phyloP scores from a whole-genome alignment of 2,329 filamentous ascomycete genomes.

The Colletotrichum coccodes region DNA sequence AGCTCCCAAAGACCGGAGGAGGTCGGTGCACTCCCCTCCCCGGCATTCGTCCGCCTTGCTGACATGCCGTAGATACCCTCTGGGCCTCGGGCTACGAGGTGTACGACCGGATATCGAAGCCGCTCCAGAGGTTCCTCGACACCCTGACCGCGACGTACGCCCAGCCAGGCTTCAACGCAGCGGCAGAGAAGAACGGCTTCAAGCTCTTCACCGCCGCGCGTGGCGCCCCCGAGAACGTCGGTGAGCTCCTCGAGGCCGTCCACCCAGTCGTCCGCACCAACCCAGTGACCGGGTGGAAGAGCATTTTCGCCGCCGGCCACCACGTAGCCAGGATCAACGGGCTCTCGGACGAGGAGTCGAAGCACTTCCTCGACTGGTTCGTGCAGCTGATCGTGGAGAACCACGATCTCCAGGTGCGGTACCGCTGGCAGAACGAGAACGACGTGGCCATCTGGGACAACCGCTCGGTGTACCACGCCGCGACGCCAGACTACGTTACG shows the following conservation, averaged over 20 bases:
- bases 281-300: conserved; percentile 68
- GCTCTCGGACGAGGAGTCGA: conserved; percentile 57
- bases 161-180: conserved; percentile 59
- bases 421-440: conserved; percentile 54
- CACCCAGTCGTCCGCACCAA: conserved; percentile 68
- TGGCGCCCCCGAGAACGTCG: conserved; percentile 62
- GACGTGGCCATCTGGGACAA: conserved; percentile 70
- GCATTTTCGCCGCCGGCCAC: conserved; percentile 61
- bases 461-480: conserved; percentile 64
- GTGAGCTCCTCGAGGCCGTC: conserved; percentile 56
- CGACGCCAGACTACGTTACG: conserved; percentile 61
- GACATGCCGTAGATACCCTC: conserved; percentile 60
- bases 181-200: conserved; percentile 56
- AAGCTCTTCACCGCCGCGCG: conserved; percentile 56
- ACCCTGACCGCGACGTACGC: conserved; percentile 64
- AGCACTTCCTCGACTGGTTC: conserved; percentile 62
- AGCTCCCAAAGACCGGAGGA: conserved; percentile 65
- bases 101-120: conserved; percentile 69
- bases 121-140: conserved; percentile 68
- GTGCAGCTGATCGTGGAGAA: conserved; percentile 61
- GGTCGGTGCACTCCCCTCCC: conserved; percentile 47
- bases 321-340: conserved; percentile 63
- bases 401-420: conserved; percentile 64
- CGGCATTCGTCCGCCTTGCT: neutral
- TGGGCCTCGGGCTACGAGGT: conserved; percentile 67